Base-by-base conservation (phyloP, 208 protist species). In the Trypanosoma caninum region DNA sequence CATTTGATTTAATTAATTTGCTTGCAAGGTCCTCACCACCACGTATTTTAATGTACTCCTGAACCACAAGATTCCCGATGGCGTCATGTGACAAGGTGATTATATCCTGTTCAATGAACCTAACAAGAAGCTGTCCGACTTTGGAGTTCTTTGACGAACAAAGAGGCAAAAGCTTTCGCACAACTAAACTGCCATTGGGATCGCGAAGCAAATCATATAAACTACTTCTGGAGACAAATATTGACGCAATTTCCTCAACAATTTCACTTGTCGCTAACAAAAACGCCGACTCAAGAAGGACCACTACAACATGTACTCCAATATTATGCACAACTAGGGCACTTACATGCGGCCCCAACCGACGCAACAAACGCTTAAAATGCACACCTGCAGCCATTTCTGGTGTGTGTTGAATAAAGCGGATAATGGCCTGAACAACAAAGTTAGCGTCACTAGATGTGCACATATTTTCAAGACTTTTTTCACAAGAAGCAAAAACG, bases 61-160 rank as follows among this genome's bases (percentile, higher is more conserved):
- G 86, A 51, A 88, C 75, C 10, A 87, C 80, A 20, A 95, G 69
- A 74, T 93, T 95, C 42, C 89, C 89, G 25, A 84, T 80, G 45
- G 80, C 46, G 30, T 91, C 82, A 71, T 83, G 90, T 25, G 78
- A 64, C 25, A 91, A 75, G 33, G 59, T 54, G 20, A 52, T 56
- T 47, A 84, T 55, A 30, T 87, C 71, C 34, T 82, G 75, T 58
- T 81, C 78, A 41, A 95, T 70, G 20, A 80, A 59, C 7, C 54
- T 72, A n/a, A 65, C 54, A 41, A 95, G 65, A 14, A 91, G 64
- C 34, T 75, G 61, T 16, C 82, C 83, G 37, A 82, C 70, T 65
- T 82, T 84, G 34, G 78, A 89, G 14, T 72, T 59, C 61, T 79
- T 85, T 34, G 58, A 48, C 4, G 68, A 27, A 57, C 64, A 90